Percentiles rank a stretch among this genome's conserved stretches.
phyloP scores from a whole-genome alignment of 805 yeast species.

The Sugiyamaella mastotermitis region DNA sequence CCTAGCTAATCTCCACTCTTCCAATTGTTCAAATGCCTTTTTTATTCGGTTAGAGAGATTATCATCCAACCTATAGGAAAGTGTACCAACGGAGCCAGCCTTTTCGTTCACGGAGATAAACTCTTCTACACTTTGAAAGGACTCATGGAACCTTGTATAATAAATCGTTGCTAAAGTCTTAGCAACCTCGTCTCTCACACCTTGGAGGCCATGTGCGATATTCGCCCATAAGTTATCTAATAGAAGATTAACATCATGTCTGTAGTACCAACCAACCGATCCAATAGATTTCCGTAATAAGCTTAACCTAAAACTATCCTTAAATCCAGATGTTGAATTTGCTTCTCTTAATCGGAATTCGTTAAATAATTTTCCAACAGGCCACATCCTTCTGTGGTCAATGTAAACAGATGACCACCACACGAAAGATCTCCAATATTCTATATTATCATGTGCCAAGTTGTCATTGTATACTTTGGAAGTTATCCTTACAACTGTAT shows the following conservation, averaged over 20 bases:
- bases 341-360: slow-evolving; percentile 41
- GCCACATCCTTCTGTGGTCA: slow-evolving; percentile 52
- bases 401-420: slow-evolving; percentile 68
- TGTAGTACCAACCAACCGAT: slow-evolving; percentile 50
- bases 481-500: slow-evolving; percentile 36
- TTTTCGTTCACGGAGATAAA: slow-evolving; percentile 36
- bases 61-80: slow-evolving; percentile 26
- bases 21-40: slow-evolving; percentile 40
- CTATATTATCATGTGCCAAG: slow-evolving; percentile 65
- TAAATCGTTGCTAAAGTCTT: slow-evolving; percentile 47
- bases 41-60: slow-evolving; percentile 35
- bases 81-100: slow-evolving; percentile 34
- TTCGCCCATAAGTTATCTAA: slow-evolving; percentile 42
- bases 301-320: slow-evolving; percentile 53
- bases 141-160: slow-evolving; percentile 38
- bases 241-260: slow-evolving; percentile 38
- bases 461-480: slow-evolving; percentile 34
- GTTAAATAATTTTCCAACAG: slow-evolving; percentile 40
- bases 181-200: slow-evolving; percentile 66
- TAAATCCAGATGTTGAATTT: slow-evolving; percentile 54
- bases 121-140: slow-evolving; percentile 33
- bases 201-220: slow-evolving; percentile 60
- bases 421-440: slow-evolving; percentile 68
- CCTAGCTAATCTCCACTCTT: slow-evolving; percentile 31
- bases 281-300: slow-evolving; percentile 48